These are phyloP conservation scores for Trypanosoma boissoni DNA, from an alignment of 208 protist genomes.

Conservation along the genomic window DNA sequence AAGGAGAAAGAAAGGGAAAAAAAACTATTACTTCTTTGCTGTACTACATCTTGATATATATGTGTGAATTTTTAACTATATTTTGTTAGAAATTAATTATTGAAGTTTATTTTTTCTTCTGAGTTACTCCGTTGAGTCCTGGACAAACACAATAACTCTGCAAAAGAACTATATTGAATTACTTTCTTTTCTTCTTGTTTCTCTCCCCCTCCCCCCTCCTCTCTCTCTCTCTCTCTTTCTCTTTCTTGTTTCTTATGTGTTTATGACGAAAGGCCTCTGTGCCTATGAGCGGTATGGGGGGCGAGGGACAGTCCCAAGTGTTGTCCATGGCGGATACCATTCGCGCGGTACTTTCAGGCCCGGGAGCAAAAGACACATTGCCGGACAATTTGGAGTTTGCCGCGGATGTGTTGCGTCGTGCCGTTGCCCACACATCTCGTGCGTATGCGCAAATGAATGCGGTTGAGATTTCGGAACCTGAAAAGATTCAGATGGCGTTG, in stretches of 20 bases:
- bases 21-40: slow-evolving; percentile 6
- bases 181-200: not conserved
- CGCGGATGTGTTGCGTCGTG: slow-evolving; percentile 11
- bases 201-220: too few relatives aligned
- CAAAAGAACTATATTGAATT: not conserved
- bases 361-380: not conserved
- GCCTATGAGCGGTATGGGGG: too few relatives aligned
- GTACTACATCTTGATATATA: not conserved
- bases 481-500: slow-evolving; percentile 8
- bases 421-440: slow-evolving; percentile 8
- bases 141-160: too few relatives aligned
- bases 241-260: slow-evolving; percentile 8
- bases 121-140: too few relatives aligned
- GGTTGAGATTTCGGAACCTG: not conserved
- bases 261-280: not conserved
- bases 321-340: slow-evolving; percentile 7
- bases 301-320: not conserved
- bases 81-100: too few relatives aligned
- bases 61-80: slow-evolving; percentile 9
- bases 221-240: too few relatives aligned
- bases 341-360: not conserved
- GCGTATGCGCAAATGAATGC: not conserved
- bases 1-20: not conserved
- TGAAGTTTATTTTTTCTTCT: too few relatives aligned
- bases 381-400: slow-evolving; percentile 17